Evolutionary conservation across 78 protist species (phyloP).

Genomic region (Chrysochromulina tobinii): DNA sequence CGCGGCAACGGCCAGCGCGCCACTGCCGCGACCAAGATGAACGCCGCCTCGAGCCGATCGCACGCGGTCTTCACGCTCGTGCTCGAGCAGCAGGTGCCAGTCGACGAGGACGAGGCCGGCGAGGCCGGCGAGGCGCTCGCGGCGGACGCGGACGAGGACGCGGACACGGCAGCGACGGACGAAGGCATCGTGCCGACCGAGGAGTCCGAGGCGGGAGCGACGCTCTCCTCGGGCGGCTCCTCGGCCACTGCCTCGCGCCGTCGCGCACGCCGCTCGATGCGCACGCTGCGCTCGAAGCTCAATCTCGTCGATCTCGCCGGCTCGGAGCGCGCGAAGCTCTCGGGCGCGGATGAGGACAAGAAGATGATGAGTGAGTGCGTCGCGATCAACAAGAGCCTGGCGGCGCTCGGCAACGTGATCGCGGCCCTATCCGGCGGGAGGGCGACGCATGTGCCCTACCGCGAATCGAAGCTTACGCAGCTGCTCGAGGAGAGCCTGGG

Average conservation of each 20-base stretch:
- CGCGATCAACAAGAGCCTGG: constrained; percentile 61
- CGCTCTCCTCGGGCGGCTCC: background rate
- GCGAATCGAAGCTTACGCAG: constrained; percentile 84
- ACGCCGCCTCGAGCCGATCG: constrained; percentile 64
- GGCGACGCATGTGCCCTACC: constrained; percentile 70
- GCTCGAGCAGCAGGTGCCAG: constrained; percentile 53
- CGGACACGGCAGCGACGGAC: background rate
- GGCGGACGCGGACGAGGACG: background rate
- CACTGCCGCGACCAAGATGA: constrained; percentile 70
- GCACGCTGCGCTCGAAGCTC: constrained; percentile 70
- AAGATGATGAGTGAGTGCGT: constrained; percentile 50
- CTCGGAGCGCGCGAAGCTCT: constrained; percentile 52
- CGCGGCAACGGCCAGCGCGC: constrained; percentile 64
- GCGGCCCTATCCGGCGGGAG: constrained; percentile 54
- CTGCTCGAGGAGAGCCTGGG: constrained; percentile 55
- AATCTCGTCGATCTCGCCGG: constrained; percentile 88
- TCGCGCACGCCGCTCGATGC: background rate
- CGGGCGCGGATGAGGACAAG: constrained; percentile 67
- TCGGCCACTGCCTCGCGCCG: background rate
- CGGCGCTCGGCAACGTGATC: constrained; percentile 80
- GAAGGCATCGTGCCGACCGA: no score
- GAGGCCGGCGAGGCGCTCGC: background rate
- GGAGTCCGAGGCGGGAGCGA: no score
- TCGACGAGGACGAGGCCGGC: background rate
- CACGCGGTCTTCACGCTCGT: constrained; percentile 82